These are phyloP conservation scores for Phyllostachys edulis DNA, from an alignment of 176 grass and related monocot species.

Conservation along the genomic window DNA sequence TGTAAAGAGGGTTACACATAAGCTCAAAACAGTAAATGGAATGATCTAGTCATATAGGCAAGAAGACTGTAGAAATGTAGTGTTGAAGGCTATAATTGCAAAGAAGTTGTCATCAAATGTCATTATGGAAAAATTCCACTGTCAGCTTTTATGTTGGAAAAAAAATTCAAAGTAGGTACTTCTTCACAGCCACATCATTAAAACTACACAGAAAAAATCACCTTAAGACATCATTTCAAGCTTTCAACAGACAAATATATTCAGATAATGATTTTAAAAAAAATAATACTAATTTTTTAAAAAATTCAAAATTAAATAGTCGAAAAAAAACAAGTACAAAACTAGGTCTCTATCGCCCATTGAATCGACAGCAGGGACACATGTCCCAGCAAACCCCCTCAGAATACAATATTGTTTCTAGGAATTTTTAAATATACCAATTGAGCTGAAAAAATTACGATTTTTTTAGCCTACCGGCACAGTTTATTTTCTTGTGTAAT, in stretches of 20 bases:
- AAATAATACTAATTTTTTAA: too few species aligned
- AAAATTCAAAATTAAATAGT: too few species aligned
- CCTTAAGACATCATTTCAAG: neutral
- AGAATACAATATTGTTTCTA: too few species aligned
- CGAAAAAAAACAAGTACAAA: too few species aligned
- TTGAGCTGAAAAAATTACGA: too few species aligned
- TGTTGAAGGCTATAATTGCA: neutral
- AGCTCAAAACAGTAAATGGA: neutral
- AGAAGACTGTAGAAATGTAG: neutral
- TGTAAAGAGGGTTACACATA: slow-evolving; percentile 14
- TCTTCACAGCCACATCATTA: neutral
- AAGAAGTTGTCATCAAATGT: neutral
- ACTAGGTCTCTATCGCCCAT: too few species aligned
- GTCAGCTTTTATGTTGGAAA: neutral
- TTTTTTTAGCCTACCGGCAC: too few species aligned
- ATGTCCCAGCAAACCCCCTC: too few species aligned
- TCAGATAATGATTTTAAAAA: too few species aligned
- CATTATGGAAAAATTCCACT: neutral
- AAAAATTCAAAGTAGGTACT: neutral
- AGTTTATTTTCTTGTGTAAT: too few species aligned
- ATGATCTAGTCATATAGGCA: neutral
- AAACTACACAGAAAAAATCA: neutral
- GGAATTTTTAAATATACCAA: too few species aligned
- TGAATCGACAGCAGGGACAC: too few species aligned
- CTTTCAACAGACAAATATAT: neutral